Conservation (phyloP, 345 rosid genomes). For the Corymbia maculata region DNA sequence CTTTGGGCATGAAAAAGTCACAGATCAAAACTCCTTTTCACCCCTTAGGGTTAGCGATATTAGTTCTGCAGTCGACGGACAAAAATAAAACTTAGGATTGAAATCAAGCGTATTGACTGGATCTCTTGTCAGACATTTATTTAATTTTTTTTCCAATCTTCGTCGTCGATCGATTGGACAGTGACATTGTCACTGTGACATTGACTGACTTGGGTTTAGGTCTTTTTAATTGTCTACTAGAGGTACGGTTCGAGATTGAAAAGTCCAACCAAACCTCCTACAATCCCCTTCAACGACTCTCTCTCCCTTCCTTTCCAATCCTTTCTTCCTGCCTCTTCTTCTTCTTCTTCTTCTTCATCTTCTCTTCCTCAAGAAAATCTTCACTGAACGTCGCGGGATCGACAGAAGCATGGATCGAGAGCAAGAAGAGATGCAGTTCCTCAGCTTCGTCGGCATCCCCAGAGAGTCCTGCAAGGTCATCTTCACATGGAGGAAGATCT, state of each 20-base stretch:
- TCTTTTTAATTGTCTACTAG: not conserved
- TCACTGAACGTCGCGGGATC: not conserved
- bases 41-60: not conserved
- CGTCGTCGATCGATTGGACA: not conserved
- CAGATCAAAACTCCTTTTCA: not conserved
- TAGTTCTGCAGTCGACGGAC: not conserved
- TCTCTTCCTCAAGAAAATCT: not conserved
- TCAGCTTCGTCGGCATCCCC: constrained; percentile 32
- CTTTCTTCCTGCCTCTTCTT: not conserved
- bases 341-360: not conserved
- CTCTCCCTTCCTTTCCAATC: not conserved
- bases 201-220: not conserved
- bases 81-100: not conserved
- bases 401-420: constrained; percentile 27
- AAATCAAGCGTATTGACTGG: not conserved
- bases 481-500: constrained; percentile 33
- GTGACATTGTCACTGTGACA: not conserved
- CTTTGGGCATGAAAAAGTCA: no score
- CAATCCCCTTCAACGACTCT: not conserved
- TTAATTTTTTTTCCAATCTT: not conserved
- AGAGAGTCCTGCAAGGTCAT: constrained; percentile 39
- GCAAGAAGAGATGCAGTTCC: constrained; percentile 45
- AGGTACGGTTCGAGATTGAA: not conserved
- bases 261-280: not conserved
- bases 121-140: not conserved